These are phyloP conservation scores for Cutaneotrichosporon cyanovorans DNA, from an alignment of 1,284 basidiomycete species.

Conservation along the genomic window DNA sequence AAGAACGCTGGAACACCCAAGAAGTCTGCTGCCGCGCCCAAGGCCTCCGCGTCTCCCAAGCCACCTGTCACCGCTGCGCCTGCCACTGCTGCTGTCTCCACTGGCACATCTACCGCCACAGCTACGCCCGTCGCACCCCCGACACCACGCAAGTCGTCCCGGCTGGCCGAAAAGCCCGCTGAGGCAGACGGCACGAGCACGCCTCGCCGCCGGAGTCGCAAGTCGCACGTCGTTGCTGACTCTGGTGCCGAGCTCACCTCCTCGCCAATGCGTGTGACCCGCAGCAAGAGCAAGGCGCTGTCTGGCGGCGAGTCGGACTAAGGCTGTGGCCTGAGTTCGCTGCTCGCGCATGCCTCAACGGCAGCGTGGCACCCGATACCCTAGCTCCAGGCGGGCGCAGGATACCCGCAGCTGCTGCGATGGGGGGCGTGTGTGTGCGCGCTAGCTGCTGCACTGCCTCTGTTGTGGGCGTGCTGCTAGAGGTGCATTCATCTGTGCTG, in stretches of 20 bases:
- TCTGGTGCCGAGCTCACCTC: conserved; percentile 8
- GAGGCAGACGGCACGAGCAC: conserved; percentile 8
- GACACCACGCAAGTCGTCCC: conserved; percentile 17
- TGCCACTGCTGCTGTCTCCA: conserved; percentile 4
- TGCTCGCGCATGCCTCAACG: conserved; percentile 13
- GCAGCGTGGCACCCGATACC: conserved; percentile 4
- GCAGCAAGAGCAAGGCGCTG: conserved; percentile 38
- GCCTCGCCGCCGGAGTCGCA: conserved; percentile 12
- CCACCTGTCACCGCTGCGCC: neutral
- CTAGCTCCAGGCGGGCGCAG: neutral
- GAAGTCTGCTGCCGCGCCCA: conserved; percentile 3
- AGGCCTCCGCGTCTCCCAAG: neutral
- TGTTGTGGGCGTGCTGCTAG: too few species aligned
- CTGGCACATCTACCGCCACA: conserved; percentile 10
- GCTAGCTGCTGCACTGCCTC: too few species aligned
- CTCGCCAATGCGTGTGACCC: conserved; percentile 36
- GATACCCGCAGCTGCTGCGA: too few species aligned
- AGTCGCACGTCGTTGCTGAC: conserved; percentile 3
- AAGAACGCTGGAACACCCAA: neutral
- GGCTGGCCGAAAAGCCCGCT: conserved; percentile 5
- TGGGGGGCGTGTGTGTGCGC: too few species aligned
- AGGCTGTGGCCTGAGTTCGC: neutral
- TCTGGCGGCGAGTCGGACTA: conserved; percentile 26
- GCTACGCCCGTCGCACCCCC: conserved; percentile 14
- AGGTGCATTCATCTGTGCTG: conserved; percentile 19